A percentile compares a stretch with the other conserved stretches of the same genome.
These are phyloP conservation scores for Mychonastes homosphaera DNA, from an alignment of 139 green algal genomes.

Conservation along the genomic window DNA sequence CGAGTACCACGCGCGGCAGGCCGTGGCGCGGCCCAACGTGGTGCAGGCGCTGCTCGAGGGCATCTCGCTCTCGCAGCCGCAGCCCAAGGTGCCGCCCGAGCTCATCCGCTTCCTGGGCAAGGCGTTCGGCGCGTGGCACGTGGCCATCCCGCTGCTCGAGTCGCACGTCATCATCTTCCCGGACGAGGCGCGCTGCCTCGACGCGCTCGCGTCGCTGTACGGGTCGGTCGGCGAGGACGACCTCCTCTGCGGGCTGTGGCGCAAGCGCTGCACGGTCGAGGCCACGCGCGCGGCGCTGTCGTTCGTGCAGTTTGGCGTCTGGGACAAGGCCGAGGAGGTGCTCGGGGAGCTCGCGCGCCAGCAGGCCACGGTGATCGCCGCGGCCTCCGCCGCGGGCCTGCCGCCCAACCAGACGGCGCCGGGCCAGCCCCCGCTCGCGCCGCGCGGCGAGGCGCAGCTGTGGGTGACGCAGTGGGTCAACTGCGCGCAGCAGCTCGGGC, in stretches of 20 bases:
- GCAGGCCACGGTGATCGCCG: conserved; percentile 17
- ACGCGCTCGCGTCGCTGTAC: conserved; percentile 81
- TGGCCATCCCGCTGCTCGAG: conserved; percentile 91
- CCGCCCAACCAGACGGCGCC: too few species aligned
- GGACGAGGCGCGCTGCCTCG: conserved; percentile 81
- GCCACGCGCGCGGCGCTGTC: conserved; percentile 30
- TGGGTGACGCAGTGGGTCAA: conserved; percentile 72
- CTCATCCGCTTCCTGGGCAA: conserved; percentile 97
- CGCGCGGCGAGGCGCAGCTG: conserved; percentile 36
- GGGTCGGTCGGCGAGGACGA: conserved; percentile 72
- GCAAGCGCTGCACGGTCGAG: conserved; percentile 22
- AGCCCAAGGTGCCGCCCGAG: conserved; percentile 96
- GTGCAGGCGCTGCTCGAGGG: conserved; percentile 85
- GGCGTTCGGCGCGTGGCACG: conserved; percentile 94
- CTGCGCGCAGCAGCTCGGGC: conserved; percentile 69
- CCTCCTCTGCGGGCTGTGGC: conserved; percentile 82
- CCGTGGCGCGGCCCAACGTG: conserved; percentile 71
- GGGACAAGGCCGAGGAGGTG: conserved; percentile 61
- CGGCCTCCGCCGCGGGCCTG: too few species aligned
- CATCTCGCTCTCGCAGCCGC: conserved; percentile 87
- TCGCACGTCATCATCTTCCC: conserved; percentile 91
- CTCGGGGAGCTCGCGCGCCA: conserved; percentile 36
- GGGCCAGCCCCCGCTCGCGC: conserved; percentile 11
- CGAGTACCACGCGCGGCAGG: conserved; percentile 81
- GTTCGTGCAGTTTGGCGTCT: conserved; percentile 79